Evolutionary conservation across 768 basidiomycete species (phyloP).

Genomic region (Dioszegia hungarica): DNA sequence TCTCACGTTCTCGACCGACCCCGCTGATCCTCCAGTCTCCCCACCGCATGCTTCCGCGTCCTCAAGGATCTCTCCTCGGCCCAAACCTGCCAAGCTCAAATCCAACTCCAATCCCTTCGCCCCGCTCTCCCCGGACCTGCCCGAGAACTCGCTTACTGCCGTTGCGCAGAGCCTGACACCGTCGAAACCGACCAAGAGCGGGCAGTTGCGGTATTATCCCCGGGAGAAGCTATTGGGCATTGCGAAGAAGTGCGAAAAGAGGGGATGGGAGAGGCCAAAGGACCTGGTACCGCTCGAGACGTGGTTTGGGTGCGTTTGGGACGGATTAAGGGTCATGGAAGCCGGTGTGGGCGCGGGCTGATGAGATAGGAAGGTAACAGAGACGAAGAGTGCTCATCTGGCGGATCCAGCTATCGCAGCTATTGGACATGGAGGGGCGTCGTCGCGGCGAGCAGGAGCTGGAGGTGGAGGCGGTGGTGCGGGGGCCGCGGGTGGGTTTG

Average conservation of each 20-base stretch:
- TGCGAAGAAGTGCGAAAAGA: conserved; percentile 14
- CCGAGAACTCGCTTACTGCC: conserved; percentile 3
- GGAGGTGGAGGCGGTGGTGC: conserved; percentile 10
- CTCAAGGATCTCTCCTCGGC: not conserved
- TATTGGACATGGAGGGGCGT: no score
- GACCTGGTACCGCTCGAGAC: conserved; percentile 17
- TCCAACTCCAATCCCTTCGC: conserved; percentile 23
- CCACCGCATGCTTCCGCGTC: not conserved
- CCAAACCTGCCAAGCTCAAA: conserved; percentile 7
- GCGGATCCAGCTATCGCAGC: conserved; percentile 39
- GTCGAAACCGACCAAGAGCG: not conserved
- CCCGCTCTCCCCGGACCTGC: conserved; percentile 23
- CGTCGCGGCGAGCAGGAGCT: conserved; percentile 9
- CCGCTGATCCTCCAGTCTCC: not conserved
- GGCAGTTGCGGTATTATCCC: conserved; percentile 5
- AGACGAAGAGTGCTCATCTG: not conserved
- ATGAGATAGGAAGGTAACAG: not conserved
- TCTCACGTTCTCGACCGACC: not conserved
- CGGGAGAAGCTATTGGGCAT: conserved; percentile 19
- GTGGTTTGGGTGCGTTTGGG: conserved; percentile 36
- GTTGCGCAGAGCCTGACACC: not conserved
- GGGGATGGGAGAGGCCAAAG: conserved; percentile 8
- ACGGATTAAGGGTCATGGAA: no score
- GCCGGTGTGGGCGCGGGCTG: no score
- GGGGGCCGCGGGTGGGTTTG: conserved; percentile 11